Percentiles rank a stretch among this genome's conserved stretches.
Conservation (phyloP, 805 yeast genomes). For the Candida loeiensis region DNA sequence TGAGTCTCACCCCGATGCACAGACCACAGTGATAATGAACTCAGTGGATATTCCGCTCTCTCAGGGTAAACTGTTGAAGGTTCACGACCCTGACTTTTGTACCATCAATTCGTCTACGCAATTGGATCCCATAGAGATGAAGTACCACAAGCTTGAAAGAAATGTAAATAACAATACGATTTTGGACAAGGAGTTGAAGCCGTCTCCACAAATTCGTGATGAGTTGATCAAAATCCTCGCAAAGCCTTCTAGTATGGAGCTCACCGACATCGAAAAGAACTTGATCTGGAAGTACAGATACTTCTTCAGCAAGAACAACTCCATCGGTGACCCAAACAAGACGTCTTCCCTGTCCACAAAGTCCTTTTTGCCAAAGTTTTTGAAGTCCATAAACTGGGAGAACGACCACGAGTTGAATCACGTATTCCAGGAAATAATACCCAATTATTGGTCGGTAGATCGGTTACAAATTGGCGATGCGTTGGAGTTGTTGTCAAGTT, state of each 20-base stretch:
- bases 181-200: constrained; percentile 81
- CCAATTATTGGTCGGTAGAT: constrained; percentile 56
- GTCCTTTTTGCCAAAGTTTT: constrained; percentile 64
- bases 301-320: constrained; percentile 45
- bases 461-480: constrained; percentile 82
- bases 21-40: constrained; percentile 35
- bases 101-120: constrained; percentile 18
- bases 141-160: constrained; percentile 80
- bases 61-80: constrained; percentile 19
- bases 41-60: constrained; percentile 30
- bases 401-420: constrained; percentile 78
- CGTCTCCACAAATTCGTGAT: constrained; percentile 77
- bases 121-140: constrained; percentile 80
- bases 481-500: constrained; percentile 77
- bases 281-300: constrained; percentile 89
- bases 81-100: constrained; percentile 43
- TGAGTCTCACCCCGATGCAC: constrained; percentile 13
- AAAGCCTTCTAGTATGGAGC: constrained; percentile 79
- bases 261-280: constrained; percentile 80
- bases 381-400: constrained; percentile 85
- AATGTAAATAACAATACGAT: constrained; percentile 68
- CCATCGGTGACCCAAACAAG: constrained; percentile 43
- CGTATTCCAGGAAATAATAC: constrained; percentile 64
- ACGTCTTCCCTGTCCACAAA: constrained; percentile 48
- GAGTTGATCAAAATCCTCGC: constrained; percentile 64